Percentiles rank a stretch among this genome's conserved stretches.
Evolutionary conservation across 192 early-diverging fungal genomes (phyloP).

Genomic region (Linnemannia exigua): DNA sequence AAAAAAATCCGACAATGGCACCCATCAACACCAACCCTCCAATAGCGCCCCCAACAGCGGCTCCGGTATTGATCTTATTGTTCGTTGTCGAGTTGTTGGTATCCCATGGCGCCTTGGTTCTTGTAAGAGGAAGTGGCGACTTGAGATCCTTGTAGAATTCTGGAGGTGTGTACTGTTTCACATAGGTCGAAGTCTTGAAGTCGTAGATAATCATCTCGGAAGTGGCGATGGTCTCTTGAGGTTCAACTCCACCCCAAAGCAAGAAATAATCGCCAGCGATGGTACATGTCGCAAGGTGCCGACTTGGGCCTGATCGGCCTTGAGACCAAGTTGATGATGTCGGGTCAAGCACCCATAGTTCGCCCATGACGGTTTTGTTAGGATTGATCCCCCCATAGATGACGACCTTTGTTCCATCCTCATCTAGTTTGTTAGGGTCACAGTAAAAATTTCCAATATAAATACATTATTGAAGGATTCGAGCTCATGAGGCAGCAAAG

Average conservation of each 20-base stretch:
- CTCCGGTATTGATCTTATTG: background rate
- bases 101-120: background rate
- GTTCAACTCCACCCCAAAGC: background rate
- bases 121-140: background rate
- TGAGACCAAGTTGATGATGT: background rate
- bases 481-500: background rate
- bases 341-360: background rate
- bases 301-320: background rate
- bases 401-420: background rate
- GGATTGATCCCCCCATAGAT: background rate
- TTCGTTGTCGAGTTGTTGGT: background rate
- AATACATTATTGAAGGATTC: background rate
- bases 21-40: background rate
- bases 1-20: background rate
- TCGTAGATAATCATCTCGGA: background rate
- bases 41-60: background rate
- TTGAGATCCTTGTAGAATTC: background rate
- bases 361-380: background rate
- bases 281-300: background rate
- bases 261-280: background rate
- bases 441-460: background rate
- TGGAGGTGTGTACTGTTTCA: background rate
- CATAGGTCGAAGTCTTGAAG: background rate
- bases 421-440: background rate
- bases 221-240: too few species aligned